phyloP scores from a whole-genome alignment of 2,329 filamentous ascomycete genomes.

The Trichoderma afroharzianum region DNA sequence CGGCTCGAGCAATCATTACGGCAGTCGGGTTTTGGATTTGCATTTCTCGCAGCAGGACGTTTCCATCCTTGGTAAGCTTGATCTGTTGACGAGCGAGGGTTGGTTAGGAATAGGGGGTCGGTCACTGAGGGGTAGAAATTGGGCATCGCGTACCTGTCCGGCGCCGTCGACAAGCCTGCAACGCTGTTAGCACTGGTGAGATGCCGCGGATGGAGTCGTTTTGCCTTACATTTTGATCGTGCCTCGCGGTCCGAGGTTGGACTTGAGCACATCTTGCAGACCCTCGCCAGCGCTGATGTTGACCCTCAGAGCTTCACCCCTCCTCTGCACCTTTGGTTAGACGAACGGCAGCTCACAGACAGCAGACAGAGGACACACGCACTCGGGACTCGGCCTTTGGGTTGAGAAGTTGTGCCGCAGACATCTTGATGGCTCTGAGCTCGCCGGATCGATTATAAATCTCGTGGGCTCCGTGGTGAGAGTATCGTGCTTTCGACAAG shows the following conservation, averaged over 20 bases:
- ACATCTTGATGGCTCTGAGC: constrained; percentile 58
- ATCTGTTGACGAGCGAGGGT: constrained; percentile 54
- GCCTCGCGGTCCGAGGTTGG: constrained; percentile 88
- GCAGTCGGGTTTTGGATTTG: constrained; percentile 99
- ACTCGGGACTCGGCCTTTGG: constrained; percentile 98
- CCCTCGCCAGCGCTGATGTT: constrained; percentile 97
- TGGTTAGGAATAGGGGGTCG: constrained; percentile 29
- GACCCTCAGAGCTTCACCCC: constrained; percentile 92
- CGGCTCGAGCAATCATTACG: constrained; percentile 77
- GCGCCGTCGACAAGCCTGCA: constrained; percentile 65
- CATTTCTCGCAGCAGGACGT: constrained; percentile 73
- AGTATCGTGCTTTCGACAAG: constrained; percentile 22
- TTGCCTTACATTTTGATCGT: constrained; percentile 84
- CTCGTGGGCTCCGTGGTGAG: constrained; percentile 19
- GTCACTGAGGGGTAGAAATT: constrained; percentile 27
- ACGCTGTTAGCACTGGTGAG: background rate
- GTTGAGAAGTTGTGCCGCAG: constrained; percentile 95
- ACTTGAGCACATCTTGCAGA: constrained; percentile 89
- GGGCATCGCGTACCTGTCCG: constrained; percentile 53
- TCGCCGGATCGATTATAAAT: constrained; percentile 8
- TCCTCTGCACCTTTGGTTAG: constrained; percentile 56
- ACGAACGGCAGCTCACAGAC: background rate
- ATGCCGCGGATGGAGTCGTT: background rate
- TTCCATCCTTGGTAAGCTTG: constrained; percentile 98
- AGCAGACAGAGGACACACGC: constrained; percentile 37